Base-by-base conservation (phyloP, 2,329 filamentous ascomycete genomes). In the Cladophialophora immunda region DNA sequence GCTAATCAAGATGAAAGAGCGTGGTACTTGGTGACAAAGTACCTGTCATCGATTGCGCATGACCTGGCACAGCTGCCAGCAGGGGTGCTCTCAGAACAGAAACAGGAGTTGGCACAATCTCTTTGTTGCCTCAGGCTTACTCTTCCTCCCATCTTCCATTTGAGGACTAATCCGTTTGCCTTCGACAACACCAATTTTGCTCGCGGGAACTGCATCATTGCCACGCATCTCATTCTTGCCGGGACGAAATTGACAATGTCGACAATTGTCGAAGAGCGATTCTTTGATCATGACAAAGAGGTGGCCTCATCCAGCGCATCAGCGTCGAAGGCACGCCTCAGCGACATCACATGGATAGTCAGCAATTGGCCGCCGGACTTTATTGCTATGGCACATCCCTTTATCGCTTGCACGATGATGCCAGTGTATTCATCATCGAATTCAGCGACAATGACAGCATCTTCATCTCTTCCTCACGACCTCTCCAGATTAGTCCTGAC, bases 311-410 rank as follows among this genome's bases (percentile, higher is more conserved):
- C 47, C n/a, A 58, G 58, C 41, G 22, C 34, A 27, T 61, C 61
- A 11, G 54, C 61, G 3, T 27, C 63, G 17, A 61, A 61, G 8
- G 60, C 53, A 32, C 60, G 61, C 19, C 57, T 61, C 29, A 58
- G 60, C 34, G 65, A 68, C 13, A 29, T 68, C 22, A 64, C 65
- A 53, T 56, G 56, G 30, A 68, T 68, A 11, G 63, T 68, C 55
- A 59, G 65, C 19, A 56, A 60, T 9, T 68, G 65, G 65, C 60
- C 63, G 36, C 22, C 65, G 7, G 38, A 56, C 50, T 68, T 64
- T 41, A 68, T 68, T 55, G 59, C 59, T 32, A 34, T 60, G n/a
- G 65, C 65, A 19, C 65, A 67, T 52, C 65, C 65, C 27, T 67
- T 67, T 25, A 45, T 63, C 19, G 52, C 65, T 22, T 67, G 65